Conservation (phyloP, 495 filamentous ascomycete species). For the Aspergillus sparsus region DNA sequence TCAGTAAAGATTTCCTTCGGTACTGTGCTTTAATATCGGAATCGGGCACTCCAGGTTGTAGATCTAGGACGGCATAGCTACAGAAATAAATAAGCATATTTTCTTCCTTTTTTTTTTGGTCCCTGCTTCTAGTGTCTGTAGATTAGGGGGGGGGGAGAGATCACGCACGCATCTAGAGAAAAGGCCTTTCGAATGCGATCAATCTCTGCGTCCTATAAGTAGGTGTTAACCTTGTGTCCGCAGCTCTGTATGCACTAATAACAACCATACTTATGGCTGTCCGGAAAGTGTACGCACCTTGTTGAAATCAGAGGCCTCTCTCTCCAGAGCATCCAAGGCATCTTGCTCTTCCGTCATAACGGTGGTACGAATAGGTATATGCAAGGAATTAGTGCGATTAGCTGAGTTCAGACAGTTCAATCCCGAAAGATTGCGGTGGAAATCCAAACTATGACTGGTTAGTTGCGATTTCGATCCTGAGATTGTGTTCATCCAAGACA, state of each 20-base stretch:
- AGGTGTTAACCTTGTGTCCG: slow-evolving; percentile 2
- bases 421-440: no score
- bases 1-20: slow-evolving; percentile 94
- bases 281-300: slow-evolving; percentile 56
- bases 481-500: no score
- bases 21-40: slow-evolving; percentile 94
- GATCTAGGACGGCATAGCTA: slow-evolving; percentile 91
- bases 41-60: slow-evolving; percentile 92
- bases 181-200: slow-evolving; percentile 91
- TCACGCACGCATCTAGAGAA: slow-evolving; percentile 77
- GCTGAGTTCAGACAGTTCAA: background rate
- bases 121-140: no score
- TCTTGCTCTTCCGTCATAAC: slow-evolving; percentile 68
- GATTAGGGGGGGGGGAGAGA: background rate
- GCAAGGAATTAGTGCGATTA: background rate
- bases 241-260: no score
- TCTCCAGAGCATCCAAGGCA: slow-evolving; percentile 79
- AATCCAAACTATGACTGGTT: no score
- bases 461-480: no score
- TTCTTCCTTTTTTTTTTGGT: no score
- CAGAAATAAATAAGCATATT: background rate
- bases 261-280: background rate
- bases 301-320: slow-evolving; percentile 83
- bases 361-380: slow-evolving; percentile 23
- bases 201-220: slow-evolving; percentile 84